Conservation (phyloP, 305 asterid genomes). For the Ilex paraguariensis region DNA sequence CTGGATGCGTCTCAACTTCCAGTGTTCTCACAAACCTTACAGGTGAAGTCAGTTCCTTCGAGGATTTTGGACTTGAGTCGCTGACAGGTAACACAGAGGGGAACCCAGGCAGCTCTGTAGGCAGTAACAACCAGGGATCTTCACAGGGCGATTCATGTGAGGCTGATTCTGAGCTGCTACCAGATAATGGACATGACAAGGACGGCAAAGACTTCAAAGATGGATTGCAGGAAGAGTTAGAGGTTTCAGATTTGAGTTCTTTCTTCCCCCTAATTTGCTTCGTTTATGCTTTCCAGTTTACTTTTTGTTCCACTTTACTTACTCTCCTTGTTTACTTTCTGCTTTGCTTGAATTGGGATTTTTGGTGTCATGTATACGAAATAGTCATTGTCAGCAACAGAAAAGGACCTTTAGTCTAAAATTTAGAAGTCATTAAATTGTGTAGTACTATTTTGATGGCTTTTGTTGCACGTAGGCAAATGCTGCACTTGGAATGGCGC, state of each 20-base stretch:
- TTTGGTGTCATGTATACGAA: neutral
- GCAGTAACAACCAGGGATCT: constrained; percentile 19
- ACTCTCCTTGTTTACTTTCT: neutral
- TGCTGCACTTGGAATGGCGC: constrained; percentile 31
- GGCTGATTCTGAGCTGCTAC: constrained; percentile 27
- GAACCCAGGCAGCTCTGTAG: constrained; percentile 16
- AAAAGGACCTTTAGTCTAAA: no score
- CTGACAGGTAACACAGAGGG: constrained; percentile 15
- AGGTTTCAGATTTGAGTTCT: constrained; percentile 64
- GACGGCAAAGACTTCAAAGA: constrained; percentile 41
- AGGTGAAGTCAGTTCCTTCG: constrained; percentile 8
- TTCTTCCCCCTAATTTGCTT: constrained; percentile 15
- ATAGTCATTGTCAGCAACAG: neutral
- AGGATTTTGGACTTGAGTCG: constrained; percentile 4
- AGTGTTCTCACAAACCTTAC: constrained; percentile 13
- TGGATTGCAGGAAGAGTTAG: constrained; percentile 55
- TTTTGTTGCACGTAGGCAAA: constrained; percentile 24
- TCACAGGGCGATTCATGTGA: constrained; percentile 20
- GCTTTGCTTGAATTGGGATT: neutral
- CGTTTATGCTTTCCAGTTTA: no score
- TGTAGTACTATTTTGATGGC: no score
- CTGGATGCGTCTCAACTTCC: constrained; percentile 20
- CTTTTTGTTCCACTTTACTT: constrained; percentile 5
- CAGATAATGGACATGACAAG: constrained; percentile 35
- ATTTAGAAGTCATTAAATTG: no score